Conservation (phyloP, 306 rosid genomes). For the Oxytropis ochrocephala region DNA sequence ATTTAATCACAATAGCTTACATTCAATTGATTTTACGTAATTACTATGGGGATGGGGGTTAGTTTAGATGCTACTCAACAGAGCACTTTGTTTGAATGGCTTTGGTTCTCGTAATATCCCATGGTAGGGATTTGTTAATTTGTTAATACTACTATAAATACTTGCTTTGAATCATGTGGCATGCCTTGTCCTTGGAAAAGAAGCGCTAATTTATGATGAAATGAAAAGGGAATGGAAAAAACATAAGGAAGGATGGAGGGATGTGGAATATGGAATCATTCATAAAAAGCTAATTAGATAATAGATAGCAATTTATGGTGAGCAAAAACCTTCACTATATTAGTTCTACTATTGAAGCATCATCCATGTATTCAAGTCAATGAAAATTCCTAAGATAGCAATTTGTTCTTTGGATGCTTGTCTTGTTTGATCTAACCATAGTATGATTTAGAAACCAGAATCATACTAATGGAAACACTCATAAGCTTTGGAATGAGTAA, state of each 20-base stretch:
- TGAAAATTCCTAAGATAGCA: not conserved
- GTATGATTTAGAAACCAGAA: not conserved
- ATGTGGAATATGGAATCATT: not conserved
- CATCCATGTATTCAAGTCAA: not conserved
- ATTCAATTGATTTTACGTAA: not conserved
- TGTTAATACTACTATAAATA: not conserved
- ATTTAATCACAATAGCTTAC: not conserved
- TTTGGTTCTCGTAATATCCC: not conserved
- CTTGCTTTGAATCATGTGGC: not conserved
- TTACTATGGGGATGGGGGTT: conserved; percentile 2
- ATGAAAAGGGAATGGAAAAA: not conserved
- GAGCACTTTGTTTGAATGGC: no score
- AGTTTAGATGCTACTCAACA: not conserved
- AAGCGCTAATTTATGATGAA: not conserved
- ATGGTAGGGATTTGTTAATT: not conserved
- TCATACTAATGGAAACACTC: not conserved
- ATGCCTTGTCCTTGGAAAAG: not conserved
- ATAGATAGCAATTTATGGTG: not conserved
- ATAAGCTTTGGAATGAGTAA: not conserved
- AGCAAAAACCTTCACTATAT: not conserved
- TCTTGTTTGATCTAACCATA: not conserved
- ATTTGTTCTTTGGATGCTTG: not conserved
- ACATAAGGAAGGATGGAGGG: not conserved
- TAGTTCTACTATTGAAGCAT: not conserved
- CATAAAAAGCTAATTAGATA: not conserved